Evolutionary conservation across 2,329 filamentous ascomycete species (phyloP), one percentile per base, ranked within the genome.

Genomic region (Blumeria hordei): DNA sequence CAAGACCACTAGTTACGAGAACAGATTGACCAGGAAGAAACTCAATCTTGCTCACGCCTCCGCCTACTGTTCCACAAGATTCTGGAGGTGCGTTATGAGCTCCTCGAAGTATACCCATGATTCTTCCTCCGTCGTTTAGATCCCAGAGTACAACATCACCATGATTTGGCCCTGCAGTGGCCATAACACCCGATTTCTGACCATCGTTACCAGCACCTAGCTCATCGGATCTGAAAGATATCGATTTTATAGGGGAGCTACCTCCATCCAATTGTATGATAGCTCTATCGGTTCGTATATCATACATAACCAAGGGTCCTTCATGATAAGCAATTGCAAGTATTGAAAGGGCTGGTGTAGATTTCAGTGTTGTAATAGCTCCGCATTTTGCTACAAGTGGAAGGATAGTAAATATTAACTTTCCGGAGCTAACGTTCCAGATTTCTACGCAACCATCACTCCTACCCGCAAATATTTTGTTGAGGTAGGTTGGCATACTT

Each of bases 61-160:
- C 84, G 12, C 78, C 74, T 16, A 84, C 74, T n/a, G 70, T 67
- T 1, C 68, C 68, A 3, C 74, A 73, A 7, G 59, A 47, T 18
- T 73, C 69, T 39, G 67, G 66, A 4, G 85, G 82, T 6, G 85
- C 82, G 60, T 88, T 86, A 66, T 98, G 92, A 0, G 90, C 92
- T 55, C 86, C 85, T 61, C 88, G 80, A 37, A 98, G 73, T 11
- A 94, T 78, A 51, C 92, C 88, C 69, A 85, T 85, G 55, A 94
- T 81, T 61, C 86, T 80, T 5, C 88, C 88, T 14, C 88, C 88
- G 39, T 83, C 76, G 65, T 95, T 95, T 56, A 98, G 73, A 66
- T 98, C 92, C 92, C 92, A 98, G 59, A 98, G 83, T 0, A 86
- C 94, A 47, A 98, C 77, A 67, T 98, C 92, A 36, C 92, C 90